Percentiles rank a stretch among this genome's conserved stretches.
Conservation (phyloP, 345 rosid species). For the Salix brachista region DNA sequence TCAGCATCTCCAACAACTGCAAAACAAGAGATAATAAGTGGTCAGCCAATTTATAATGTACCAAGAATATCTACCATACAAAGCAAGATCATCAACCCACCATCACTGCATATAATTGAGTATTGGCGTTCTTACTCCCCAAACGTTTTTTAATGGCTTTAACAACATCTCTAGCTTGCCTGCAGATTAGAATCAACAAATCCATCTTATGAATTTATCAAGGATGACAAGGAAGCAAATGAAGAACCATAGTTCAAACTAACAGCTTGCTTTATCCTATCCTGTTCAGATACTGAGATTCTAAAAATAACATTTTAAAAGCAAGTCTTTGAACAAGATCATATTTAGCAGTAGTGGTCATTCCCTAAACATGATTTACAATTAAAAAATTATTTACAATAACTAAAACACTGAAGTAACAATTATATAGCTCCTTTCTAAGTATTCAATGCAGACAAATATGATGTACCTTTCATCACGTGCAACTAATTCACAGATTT, state of each 20-base stretch:
- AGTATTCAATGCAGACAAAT: neutral
- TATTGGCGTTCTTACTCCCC: constrained; percentile 60
- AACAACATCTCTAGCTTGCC: constrained; percentile 76
- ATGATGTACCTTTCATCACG: constrained; percentile 60
- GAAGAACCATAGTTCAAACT: neutral
- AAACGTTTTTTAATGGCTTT: constrained; percentile 87
- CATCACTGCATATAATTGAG: constrained; percentile 77
- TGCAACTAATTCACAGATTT: constrained; percentile 83
- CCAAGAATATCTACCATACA: neutral
- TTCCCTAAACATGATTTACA: neutral
- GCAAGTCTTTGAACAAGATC: neutral
- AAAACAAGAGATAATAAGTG: constrained; percentile 9
- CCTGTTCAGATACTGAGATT: neutral
- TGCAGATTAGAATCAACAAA: constrained; percentile 25
- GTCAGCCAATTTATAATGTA: neutral
- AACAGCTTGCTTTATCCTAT: neutral
- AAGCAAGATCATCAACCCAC: constrained; percentile 36
- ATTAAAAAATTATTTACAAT: neutral
- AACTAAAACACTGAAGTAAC: neutral
- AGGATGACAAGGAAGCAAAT: neutral
- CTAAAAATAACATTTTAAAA: neutral
- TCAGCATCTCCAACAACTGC: constrained; percentile 92
- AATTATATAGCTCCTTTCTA: neutral
- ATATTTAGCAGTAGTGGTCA: neutral
- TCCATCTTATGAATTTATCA: neutral